Conservation (phyloP, 345 rosid genomes). For the Citrus hindsii region DNA sequence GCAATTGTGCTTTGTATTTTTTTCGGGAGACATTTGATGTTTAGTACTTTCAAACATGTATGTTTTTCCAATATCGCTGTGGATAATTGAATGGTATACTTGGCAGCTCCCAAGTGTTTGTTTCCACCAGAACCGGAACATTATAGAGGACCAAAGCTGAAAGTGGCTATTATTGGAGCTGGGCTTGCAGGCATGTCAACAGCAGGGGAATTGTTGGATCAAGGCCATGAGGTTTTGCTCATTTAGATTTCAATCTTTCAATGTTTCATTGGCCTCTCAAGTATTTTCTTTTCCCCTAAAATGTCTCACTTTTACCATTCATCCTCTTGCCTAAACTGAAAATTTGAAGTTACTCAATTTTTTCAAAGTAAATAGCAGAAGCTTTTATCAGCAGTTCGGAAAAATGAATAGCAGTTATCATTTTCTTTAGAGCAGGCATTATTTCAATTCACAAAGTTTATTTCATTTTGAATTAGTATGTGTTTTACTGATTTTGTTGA, state of each 20-base stretch:
- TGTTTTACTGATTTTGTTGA: too few relatives aligned
- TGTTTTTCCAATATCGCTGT: not conserved
- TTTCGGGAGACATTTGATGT: not conserved
- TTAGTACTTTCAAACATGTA: too few relatives aligned
- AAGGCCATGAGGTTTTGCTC: conserved; percentile 84
- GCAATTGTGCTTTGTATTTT: not conserved
- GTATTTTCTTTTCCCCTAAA: not conserved
- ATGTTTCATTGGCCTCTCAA: not conserved
- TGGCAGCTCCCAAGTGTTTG: conserved; percentile 93
- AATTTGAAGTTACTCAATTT: too few relatives aligned
- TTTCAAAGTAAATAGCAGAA: too few relatives aligned
- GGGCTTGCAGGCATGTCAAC: too few relatives aligned
- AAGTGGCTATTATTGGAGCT: conserved; percentile 19
- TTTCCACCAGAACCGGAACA: conserved; percentile 94
- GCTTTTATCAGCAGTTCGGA: too few relatives aligned
- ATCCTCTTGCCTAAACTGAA: not conserved
- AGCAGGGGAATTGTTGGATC: conserved; percentile 42
- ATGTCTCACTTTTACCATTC: not conserved
- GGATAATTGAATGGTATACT: conserved; percentile 15
- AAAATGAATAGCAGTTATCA: too few relatives aligned
- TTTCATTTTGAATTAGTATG: too few relatives aligned
- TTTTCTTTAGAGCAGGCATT: too few relatives aligned
- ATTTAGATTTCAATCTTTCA: not conserved
- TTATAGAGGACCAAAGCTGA: conserved; percentile 91
- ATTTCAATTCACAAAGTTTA: too few relatives aligned